A percentile compares a stretch with the other conserved stretches of the same genome.
Evolutionary conservation across 2,329 filamentous ascomycete species (phyloP).

Genomic region (Talaromyces sp.): DNA sequence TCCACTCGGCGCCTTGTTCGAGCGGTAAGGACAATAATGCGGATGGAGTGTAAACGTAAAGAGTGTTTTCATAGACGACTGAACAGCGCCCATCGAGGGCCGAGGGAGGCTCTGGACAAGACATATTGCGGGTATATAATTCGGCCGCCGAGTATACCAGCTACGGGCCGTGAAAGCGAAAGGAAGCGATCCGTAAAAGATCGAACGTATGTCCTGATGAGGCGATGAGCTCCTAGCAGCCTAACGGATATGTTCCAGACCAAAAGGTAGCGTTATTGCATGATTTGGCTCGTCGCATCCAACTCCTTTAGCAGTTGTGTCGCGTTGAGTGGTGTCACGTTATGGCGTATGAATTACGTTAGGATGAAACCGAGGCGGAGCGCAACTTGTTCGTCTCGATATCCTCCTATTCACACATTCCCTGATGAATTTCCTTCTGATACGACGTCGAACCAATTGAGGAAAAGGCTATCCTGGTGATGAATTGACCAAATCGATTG

Average conservation of each 20-base stretch:
- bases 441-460: not conserved
- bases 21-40: conserved; percentile 73
- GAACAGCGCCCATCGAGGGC: conserved; percentile 76
- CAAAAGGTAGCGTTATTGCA: conserved; percentile 12
- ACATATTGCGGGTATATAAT: conserved; percentile 51
- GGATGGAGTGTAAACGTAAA: conserved; percentile 75
- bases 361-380: not conserved
- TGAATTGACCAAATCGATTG: conserved; percentile 11
- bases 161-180: conserved; percentile 23
- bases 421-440: not conserved
- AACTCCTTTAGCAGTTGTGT: not conserved
- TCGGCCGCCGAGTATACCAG: conserved; percentile 28
- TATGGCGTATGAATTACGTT: not conserved
- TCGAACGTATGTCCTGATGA: conserved; percentile 13
- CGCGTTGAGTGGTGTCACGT: not conserved
- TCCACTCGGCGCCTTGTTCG: conserved; percentile 68
- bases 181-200: conserved; percentile 3
- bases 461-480: not conserved
- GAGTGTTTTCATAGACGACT: conserved; percentile 71
- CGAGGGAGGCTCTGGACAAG: conserved; percentile 65
- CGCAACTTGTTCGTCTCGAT: not conserved
- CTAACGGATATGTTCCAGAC: conserved; percentile 9
- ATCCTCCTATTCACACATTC: not conserved
- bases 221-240: conserved; percentile 16
- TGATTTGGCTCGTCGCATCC: conserved; percentile 4